Conservation (phyloP, 108 stramenopile genomes). For the Cylindrotheca fusiformis region DNA sequence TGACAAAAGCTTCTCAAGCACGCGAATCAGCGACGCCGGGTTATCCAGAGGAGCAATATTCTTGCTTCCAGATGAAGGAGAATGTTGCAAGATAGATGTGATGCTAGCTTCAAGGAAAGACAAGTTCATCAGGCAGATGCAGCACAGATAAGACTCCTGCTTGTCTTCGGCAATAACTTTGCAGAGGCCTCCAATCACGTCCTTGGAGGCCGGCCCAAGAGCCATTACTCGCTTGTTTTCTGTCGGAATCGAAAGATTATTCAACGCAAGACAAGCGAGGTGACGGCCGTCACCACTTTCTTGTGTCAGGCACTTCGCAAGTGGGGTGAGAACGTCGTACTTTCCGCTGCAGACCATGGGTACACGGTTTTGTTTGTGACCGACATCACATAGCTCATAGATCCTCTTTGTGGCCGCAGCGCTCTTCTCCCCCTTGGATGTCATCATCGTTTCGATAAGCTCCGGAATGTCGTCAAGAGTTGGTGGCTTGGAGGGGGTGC, state of each 20-base stretch:
- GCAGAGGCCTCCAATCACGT: slow-evolving; percentile 87
- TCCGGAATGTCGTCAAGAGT: slow-evolving; percentile 90
- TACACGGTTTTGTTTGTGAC: slow-evolving; percentile 92
- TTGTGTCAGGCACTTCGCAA: slow-evolving; percentile 86
- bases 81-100: slow-evolving; percentile 82
- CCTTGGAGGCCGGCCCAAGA: slow-evolving; percentile 78
- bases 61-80: slow-evolving; percentile 66
- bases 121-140: slow-evolving; percentile 93
- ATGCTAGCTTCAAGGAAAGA: slow-evolving; percentile 91
- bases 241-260: slow-evolving; percentile 91
- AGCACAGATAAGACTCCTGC: slow-evolving; percentile 91
- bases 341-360: slow-evolving; percentile 91
- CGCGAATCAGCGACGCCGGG: slow-evolving; percentile 78
- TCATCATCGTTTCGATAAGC: slow-evolving; percentile 81
- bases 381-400: slow-evolving; percentile 90
- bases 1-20: slow-evolving; percentile 78
- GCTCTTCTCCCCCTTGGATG: slow-evolving; percentile 80
- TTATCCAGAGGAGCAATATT: slow-evolving; percentile 70
- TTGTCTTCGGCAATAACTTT: slow-evolving; percentile 90
- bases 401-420: slow-evolving; percentile 89
- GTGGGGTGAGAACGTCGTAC: slow-evolving; percentile 84
- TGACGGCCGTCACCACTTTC: slow-evolving; percentile 88
- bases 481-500: slow-evolving; percentile 68
- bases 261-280: slow-evolving; percentile 85
- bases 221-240: slow-evolving; percentile 94